Conservation (phyloP, 192 early-diverging fungal genomes). For the Phycomyces nitens region DNA sequence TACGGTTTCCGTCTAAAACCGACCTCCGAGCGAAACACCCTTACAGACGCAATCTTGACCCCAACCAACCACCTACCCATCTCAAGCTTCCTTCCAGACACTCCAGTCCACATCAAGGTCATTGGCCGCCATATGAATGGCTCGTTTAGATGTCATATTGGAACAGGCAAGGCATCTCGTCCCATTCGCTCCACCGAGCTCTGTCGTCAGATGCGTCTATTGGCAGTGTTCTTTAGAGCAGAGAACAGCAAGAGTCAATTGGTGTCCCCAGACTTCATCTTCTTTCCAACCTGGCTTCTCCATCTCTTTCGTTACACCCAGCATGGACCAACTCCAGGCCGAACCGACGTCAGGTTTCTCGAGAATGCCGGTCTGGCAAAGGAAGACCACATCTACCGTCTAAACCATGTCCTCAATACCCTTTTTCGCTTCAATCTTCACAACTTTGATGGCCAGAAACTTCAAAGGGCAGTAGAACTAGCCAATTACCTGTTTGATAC, state of each 20-base stretch:
- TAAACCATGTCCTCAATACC: constrained; percentile 33
- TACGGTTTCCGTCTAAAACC: constrained; percentile 4
- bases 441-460: constrained; percentile 13
- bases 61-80: not conserved
- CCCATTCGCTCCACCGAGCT: constrained; percentile 25
- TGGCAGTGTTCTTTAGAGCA: constrained; percentile 27
- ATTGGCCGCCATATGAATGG: constrained; percentile 26
- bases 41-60: constrained; percentile 17
- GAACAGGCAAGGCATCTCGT: constrained; percentile 26
- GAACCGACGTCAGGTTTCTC: constrained; percentile 26
- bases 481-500: constrained; percentile 22
- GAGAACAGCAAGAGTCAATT: constrained; percentile 18
- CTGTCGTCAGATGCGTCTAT: constrained; percentile 26
- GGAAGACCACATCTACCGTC: constrained; percentile 30
- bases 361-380: constrained; percentile 29
- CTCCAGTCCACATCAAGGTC: constrained; percentile 23
- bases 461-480: constrained; percentile 9
- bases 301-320: constrained; percentile 31
- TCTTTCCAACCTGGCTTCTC: constrained; percentile 35
- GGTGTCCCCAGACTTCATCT: constrained; percentile 29
- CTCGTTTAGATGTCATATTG: constrained; percentile 28
- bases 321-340: constrained; percentile 21
- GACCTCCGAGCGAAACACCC: constrained; percentile 4
- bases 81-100: constrained; percentile 1
- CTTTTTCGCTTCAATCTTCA: constrained; percentile 34